phyloP scores from a whole-genome alignment of 2,329 filamentous ascomycete species.

The Basipetospora chlamydospora region DNA sequence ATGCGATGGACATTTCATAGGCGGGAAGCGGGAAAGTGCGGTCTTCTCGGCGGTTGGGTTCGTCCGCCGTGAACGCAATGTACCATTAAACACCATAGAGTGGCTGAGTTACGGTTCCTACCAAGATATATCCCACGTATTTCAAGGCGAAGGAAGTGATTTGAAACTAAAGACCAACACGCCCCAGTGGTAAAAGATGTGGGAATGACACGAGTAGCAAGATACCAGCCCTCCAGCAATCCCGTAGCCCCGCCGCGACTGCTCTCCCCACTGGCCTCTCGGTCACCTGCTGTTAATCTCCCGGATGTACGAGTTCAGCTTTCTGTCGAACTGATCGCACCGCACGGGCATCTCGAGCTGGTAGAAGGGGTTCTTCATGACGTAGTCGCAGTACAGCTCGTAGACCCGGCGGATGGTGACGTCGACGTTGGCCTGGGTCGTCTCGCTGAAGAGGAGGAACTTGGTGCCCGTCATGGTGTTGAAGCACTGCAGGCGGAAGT shows the following conservation, averaged over 20 bases:
- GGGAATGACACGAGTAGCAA: too few relatives aligned
- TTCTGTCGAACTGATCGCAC: conserved; percentile 88
- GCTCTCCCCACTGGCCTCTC: neutral
- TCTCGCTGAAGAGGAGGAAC: conserved; percentile 89
- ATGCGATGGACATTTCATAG: conserved; percentile 87
- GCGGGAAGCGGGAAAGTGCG: conserved; percentile 20
- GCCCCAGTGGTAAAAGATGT: too few relatives aligned
- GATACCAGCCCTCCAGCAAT: neutral
- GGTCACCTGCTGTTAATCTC: conserved; percentile 45
- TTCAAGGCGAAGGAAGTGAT: too few relatives aligned
- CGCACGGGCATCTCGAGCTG: conserved; percentile 94
- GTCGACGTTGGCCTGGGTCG: conserved; percentile 75
- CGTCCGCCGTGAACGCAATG: neutral
- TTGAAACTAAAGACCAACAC: too few relatives aligned
- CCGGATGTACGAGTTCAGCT: conserved; percentile 66
- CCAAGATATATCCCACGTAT: too few relatives aligned
- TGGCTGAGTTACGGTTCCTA: too few relatives aligned
- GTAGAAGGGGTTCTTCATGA: conserved; percentile 99
- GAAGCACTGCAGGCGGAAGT: conserved; percentile 93
- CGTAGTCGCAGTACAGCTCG: conserved; percentile 89
- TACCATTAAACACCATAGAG: conserved; percentile 2
- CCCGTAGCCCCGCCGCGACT: too few relatives aligned
- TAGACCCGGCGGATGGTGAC: conserved; percentile 73
- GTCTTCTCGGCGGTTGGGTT: too few relatives aligned
- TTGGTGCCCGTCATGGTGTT: conserved; percentile 89